Evolutionary conservation across 2,329 filamentous ascomycete genomes (phyloP).

Genomic region (Hysterium pulicare): DNA sequence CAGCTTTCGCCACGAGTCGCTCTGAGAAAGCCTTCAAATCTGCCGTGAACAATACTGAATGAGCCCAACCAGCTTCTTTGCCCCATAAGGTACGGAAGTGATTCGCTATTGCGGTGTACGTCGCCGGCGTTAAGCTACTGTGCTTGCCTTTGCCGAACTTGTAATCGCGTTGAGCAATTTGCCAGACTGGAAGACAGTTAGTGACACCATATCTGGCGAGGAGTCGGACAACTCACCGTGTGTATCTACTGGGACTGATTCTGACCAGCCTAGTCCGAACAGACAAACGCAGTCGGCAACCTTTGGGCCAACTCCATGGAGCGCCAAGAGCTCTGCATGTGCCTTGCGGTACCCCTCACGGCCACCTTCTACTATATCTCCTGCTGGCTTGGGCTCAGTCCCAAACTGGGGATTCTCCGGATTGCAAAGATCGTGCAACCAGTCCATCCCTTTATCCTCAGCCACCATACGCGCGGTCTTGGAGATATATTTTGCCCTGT

Average conservation of each 20-base stretch:
- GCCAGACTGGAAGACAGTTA: slow-evolving; percentile 65
- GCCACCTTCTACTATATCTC: slow-evolving; percentile 49
- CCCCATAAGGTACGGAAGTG: slow-evolving; percentile 91
- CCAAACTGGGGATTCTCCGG: slow-evolving; percentile 65
- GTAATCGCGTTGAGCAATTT: slow-evolving; percentile 95
- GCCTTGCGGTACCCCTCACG: slow-evolving; percentile 71
- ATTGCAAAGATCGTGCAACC: slow-evolving; percentile 77
- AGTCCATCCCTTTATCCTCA: slow-evolving; percentile 60
- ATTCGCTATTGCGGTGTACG: slow-evolving; percentile 86
- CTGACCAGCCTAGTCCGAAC: slow-evolving; percentile 94
- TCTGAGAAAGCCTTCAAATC: slow-evolving; percentile 84
- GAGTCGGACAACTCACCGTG: slow-evolving; percentile 54
- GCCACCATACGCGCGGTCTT: slow-evolving; percentile 76
- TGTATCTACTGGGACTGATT: slow-evolving; percentile 93
- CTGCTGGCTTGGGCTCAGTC: slow-evolving; percentile 41
- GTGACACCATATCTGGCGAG: not conserved
- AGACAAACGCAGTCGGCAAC: slow-evolving; percentile 95
- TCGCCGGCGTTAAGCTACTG: slow-evolving; percentile 81
- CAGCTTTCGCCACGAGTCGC: slow-evolving; percentile 49
- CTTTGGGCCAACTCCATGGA: slow-evolving; percentile 92
- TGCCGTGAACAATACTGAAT: slow-evolving; percentile 93
- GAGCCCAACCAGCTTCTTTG: slow-evolving; percentile 92
- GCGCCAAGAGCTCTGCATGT: slow-evolving; percentile 71
- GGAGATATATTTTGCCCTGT: slow-evolving; percentile 88
- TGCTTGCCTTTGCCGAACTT: slow-evolving; percentile 80